Percentiles rank a stretch among this genome's conserved stretches.
Evolutionary conservation across 1,139 yeast genomes (phyloP).

Genomic region (Scheffersomyces lignicola): DNA sequence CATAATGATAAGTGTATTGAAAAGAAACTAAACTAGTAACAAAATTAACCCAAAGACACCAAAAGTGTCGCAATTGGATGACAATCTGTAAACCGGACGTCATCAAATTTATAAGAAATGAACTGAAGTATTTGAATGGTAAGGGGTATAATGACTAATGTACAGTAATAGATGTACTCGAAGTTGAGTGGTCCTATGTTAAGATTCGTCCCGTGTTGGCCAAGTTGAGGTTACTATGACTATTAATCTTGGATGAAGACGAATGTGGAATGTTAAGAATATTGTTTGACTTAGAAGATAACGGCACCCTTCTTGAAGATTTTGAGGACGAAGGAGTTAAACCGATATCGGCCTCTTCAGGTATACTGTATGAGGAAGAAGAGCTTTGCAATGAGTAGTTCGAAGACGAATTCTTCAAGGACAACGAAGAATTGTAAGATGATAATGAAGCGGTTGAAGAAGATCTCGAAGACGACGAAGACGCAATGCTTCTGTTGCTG

Average conservation of each 20-base stretch:
- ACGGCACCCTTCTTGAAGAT: constrained; percentile 17
- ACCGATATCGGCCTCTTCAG: constrained; percentile 2
- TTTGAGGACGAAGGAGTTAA: constrained; percentile 3
- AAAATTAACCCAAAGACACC: neutral
- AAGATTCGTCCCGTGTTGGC: constrained; percentile 1
- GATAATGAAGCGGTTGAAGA: constrained; percentile 13
- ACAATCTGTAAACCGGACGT: neutral
- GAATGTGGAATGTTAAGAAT: constrained; percentile 14
- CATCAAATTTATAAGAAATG: neutral
- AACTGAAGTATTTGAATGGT: neutral
- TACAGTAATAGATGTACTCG: neutral
- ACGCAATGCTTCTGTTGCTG: constrained; percentile 15
- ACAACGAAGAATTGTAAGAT: constrained; percentile 11
- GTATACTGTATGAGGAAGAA: constrained; percentile 5
- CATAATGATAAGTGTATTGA: neutral
- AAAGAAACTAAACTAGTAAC: neutral
- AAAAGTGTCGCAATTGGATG: neutral
- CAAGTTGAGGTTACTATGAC: constrained; percentile 1
- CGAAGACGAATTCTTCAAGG: constrained; percentile 11
- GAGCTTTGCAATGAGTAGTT: constrained; percentile 9
- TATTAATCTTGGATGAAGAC: too few relatives aligned
- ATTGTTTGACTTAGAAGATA: constrained; percentile 20
- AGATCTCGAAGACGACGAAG: constrained; percentile 13
- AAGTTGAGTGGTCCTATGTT: neutral
- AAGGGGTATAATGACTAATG: neutral